Base-by-base conservation (phyloP, 805 yeast genomes). In the Ogataea trehalophila region DNA sequence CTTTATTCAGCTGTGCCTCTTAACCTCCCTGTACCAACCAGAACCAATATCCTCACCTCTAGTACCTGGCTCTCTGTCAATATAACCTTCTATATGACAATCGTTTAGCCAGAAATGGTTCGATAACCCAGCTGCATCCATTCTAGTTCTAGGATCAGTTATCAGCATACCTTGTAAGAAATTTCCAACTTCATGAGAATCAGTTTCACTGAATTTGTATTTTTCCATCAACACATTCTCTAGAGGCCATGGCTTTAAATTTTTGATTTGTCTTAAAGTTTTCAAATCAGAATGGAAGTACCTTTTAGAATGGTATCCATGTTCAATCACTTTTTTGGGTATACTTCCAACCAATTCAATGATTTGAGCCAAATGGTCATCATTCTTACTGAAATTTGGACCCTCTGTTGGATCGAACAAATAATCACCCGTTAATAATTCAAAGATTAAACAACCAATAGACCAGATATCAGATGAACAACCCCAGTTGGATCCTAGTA, bases 401-500 rank as follows among this genome's bases (percentile, higher is more conserved):
- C 91, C 90, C 51, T 80, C 80, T 44, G 81, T 79, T 5, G 99
- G 99, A 64, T 92, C 97, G 65, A 92, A 94, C 43, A 94, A 67
- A 60, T 91, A 91, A 66, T 92, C 98, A 3, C 98, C 98, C 0
- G 99, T 92, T 39, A 92, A 67, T 22, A 94, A 73, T 69, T 94
- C 99, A 68, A 94, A 94, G 1, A 87, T 73, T 59, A 94, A 69
- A 68, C 98, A 91, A 0, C 95, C 97, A 58, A 87, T 73, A n/a
- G 96, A 87, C 99, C 99, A 94, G 42, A 92, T 77, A 67, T 94
- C 99, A 1, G 95, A 84, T 46, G 92, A 82, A 44, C 96, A 90
- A 1, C 99, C 99, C 99, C 99, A 94, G 33, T 79, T 74, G 9
- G 86, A 78, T 0, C 95, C 94, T 17, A 86, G 58, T 15, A 87